Evolutionary conservation across 306 rosid species (phyloP).

Genomic region (Geum urbanum): DNA sequence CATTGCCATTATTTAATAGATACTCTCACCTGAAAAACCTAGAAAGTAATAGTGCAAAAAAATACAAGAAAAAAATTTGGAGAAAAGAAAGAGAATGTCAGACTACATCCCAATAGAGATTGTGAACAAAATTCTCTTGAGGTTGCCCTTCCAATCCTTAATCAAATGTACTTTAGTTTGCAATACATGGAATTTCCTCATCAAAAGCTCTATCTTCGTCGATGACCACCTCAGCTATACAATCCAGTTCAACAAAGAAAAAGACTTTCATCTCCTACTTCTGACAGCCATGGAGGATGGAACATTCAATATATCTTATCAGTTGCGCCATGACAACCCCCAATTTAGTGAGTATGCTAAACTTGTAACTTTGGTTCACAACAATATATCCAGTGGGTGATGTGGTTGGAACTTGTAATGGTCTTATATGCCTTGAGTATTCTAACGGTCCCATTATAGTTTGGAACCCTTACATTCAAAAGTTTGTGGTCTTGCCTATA

Average conservation of each 20-base stretch:
- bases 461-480: conserved; percentile 6
- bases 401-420: not conserved
- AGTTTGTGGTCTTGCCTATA: not conserved
- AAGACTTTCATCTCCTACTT: not conserved
- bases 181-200: not conserved
- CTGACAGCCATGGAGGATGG: no score
- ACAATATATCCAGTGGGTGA: not conserved
- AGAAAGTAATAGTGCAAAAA: not conserved
- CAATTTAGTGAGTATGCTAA: not conserved
- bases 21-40: not conserved
- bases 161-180: not conserved
- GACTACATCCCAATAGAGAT: not conserved
- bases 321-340: not conserved
- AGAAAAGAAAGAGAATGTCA: not conserved
- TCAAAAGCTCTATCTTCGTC: not conserved
- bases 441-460: not conserved
- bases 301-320: not conserved
- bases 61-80: not conserved
- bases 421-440: not conserved
- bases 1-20: no score
- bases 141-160: not conserved
- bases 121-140: not conserved
- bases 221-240: not conserved
- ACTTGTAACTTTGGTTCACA: not conserved
- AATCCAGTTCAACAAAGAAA: not conserved